These are phyloP conservation scores for Ascochyta koolunga DNA, from an alignment of 2,329 filamentous ascomycete genomes.

Conservation along the genomic window DNA sequence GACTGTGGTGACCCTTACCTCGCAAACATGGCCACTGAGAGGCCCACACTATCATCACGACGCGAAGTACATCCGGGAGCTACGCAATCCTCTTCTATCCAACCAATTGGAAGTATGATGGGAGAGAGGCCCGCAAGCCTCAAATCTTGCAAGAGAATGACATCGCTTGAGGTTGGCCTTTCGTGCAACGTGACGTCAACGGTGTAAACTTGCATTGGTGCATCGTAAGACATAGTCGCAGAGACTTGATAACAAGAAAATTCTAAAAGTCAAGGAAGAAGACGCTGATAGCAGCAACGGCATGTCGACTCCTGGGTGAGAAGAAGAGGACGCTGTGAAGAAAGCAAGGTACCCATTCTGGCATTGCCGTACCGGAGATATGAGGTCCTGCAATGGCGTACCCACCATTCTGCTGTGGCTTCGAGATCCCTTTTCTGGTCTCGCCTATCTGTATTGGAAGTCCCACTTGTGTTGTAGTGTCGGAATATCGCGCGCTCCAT, in stretches of 20 bases:
- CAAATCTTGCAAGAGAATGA: not conserved
- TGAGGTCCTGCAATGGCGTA: not conserved
- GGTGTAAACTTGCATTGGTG: not conserved
- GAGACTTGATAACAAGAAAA: not conserved
- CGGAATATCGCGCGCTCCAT: constrained; percentile 10
- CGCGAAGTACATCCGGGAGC: not conserved
- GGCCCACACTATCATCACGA: not conserved
- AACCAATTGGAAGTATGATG: not conserved
- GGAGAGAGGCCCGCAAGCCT: too few relatives aligned
- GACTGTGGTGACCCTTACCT: constrained; percentile 10
- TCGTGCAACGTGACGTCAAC: not conserved
- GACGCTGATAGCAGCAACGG: not conserved
- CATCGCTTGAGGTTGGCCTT: not conserved
- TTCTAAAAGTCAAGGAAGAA: not conserved
- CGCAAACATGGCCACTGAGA: constrained; percentile 8
- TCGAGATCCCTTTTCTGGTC: not conserved
- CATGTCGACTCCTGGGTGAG: not conserved
- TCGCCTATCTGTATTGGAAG: constrained; percentile 5
- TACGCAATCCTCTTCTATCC: not conserved
- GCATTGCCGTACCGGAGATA: not conserved
- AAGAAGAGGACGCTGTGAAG: not conserved
- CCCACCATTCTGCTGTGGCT: not conserved
- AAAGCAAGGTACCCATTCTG: not conserved
- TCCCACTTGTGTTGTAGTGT: constrained; percentile 9
- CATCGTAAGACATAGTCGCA: constrained; percentile 1